Evolutionary conservation across 176 grass and related monocot species (phyloP).

Genomic region (Olyra latifolia): DNA sequence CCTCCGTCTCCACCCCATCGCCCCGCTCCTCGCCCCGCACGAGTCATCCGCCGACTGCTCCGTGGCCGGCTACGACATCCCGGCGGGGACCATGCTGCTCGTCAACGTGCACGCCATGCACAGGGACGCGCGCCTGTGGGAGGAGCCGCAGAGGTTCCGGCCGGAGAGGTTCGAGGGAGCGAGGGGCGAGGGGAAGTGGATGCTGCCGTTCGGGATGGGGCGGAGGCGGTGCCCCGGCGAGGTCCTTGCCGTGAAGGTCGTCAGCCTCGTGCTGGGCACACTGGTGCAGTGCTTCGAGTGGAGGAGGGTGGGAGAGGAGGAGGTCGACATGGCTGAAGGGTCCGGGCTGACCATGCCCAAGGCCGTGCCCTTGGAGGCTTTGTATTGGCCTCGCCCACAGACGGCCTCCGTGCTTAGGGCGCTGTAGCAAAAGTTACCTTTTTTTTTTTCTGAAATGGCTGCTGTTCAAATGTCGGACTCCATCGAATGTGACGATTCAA

Average conservation of each 20-base stretch:
- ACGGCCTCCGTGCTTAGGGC: neutral
- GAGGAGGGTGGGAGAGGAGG: constrained; percentile 3
- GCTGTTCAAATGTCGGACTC: too few species aligned
- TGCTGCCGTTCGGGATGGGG: constrained; percentile 45
- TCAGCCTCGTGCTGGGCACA: constrained; percentile 2
- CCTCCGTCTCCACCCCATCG: constrained; percentile 30
- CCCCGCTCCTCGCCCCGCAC: constrained; percentile 1
- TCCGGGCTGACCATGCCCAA: constrained; percentile 34
- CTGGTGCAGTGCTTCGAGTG: constrained; percentile 37
- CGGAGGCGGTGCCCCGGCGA: constrained; percentile 23
- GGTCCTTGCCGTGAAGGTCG: constrained; percentile 3
- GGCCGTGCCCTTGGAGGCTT: constrained; percentile 16
- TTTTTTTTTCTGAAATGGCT: too few species aligned
- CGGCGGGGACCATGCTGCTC: constrained; percentile 30
- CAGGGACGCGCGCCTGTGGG: neutral
- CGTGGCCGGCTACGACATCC: constrained; percentile 24
- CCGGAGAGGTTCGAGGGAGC: constrained; percentile 33
- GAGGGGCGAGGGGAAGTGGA: constrained; percentile 33
- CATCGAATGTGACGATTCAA: too few species aligned
- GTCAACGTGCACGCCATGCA: constrained; percentile 36
- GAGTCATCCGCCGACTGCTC: constrained; percentile 13
- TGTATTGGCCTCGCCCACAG: constrained; percentile 28
- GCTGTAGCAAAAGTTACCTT: neutral
- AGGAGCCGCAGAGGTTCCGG: constrained; percentile 3
- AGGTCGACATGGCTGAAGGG: constrained; percentile 26